These are phyloP conservation scores for Flaveria brownii DNA, from an alignment of 129 eudicot genomes.

Conservation along the genomic window DNA sequence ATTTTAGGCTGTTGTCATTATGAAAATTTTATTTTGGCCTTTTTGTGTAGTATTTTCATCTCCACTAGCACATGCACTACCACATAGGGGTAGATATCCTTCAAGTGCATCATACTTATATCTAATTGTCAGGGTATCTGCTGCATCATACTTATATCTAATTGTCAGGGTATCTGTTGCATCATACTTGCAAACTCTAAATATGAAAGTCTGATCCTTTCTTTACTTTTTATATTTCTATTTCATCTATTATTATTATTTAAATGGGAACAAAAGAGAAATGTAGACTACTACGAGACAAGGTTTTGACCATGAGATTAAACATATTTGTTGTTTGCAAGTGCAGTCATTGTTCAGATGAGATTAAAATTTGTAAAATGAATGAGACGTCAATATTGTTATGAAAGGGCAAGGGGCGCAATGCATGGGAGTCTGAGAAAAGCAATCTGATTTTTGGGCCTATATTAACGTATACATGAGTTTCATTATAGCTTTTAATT, in stretches of 20 bases:
- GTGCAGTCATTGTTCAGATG: neutral
- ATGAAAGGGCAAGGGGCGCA: neutral
- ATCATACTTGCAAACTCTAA: neutral
- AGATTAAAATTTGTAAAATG: neutral
- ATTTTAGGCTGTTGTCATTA: too few species aligned
- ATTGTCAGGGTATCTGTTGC: too few species aligned
- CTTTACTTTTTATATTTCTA: neutral
- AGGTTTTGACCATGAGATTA: neutral
- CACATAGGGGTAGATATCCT: too few species aligned
- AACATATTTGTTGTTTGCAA: neutral
- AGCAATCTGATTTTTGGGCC: neutral
- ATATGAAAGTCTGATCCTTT: neutral
- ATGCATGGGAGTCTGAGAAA: too few species aligned
- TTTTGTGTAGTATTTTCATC: neutral
- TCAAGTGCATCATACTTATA: neutral
- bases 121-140: neutral
- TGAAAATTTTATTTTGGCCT: neutral
- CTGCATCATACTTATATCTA: neutral
- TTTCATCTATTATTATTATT: constrained; percentile 5
- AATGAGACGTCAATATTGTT: neutral
- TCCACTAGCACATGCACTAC: too few species aligned
- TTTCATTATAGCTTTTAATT: neutral
- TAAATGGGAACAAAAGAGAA: neutral
- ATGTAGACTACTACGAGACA: neutral
- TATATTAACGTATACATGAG: neutral